Base-by-base conservation (phyloP, 1,284 basidiomycete genomes). In the Xerocomus amazonicus region DNA sequence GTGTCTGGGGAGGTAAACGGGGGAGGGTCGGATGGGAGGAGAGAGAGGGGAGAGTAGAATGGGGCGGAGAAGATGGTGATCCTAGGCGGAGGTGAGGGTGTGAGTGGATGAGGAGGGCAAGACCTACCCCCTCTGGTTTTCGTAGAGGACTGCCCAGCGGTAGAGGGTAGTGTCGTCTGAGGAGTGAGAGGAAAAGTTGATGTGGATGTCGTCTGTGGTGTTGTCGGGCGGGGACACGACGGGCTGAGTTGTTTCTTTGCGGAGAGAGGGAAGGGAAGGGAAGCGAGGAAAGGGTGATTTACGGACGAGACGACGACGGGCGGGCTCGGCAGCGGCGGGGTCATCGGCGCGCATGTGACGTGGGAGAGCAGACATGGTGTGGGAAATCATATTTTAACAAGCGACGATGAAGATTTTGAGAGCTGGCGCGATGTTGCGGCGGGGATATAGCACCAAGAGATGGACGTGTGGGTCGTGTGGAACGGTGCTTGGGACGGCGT, bases 61-160 rank as follows among this genome's bases (percentile, higher is more conserved):
- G 83, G 79, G 1, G 76, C 77, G 17, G 84, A 87, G 65, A 88
- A 87, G n/a, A 88, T 44, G 26, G 83, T 89, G 54, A 83, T 64
- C 8, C 87, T 87, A 55, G 41, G 17, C 19, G 48, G 50, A n/a
- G 44, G 51, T 53, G 28, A 61, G 50, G 28, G 19, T 9, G 26
- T 48, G 33, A 47, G 27, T 31, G 43, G 48, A 17, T 42, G 16
- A 32, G 19, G 44, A n/a, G 13, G 6, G 29, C 13, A 35, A 9
- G 49, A 71, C 76, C 51, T 58, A 87, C 87, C 88, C 88, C 63
- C 88, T 72, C 66, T 91, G 88, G 61, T 91, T 89, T 67, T 90
- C 81, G 55, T 81, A 80, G n/a, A 90, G 59, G 13, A 86, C 66
- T 8, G 84, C 87, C 89, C 89, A 91, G 62, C 77, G 73, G 61